These are phyloP conservation scores for Ganoderma sinense DNA, from an alignment of 1,284 basidiomycete species.

Conservation along the genomic window DNA sequence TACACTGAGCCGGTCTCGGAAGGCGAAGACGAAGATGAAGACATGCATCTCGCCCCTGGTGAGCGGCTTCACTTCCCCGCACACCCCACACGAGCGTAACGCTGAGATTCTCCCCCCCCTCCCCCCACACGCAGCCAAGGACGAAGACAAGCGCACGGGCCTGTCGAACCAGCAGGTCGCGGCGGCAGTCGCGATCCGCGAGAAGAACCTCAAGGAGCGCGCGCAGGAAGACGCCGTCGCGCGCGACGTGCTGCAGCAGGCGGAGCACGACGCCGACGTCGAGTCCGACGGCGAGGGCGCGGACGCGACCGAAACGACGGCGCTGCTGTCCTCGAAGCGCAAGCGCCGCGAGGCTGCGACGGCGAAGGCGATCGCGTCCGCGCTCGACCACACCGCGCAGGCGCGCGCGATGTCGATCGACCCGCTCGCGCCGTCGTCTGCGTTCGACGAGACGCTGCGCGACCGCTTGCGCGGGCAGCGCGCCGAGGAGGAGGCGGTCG, in stretches of 20 bases:
- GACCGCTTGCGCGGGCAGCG: slow-evolving; percentile 55
- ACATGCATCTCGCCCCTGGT: slow-evolving; percentile 65
- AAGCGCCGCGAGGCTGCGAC: slow-evolving; percentile 28
- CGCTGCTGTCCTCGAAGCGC: slow-evolving; percentile 42
- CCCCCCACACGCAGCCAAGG: slow-evolving; percentile 53
- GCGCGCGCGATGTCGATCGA: slow-evolving; percentile 73
- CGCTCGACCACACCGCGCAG: slow-evolving; percentile 39
- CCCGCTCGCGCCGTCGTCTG: slow-evolving; percentile 82
- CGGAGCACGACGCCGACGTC: slow-evolving; percentile 33
- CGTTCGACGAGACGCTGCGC: slow-evolving; percentile 84
- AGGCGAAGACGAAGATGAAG: slow-evolving; percentile 89
- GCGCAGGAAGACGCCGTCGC: slow-evolving; percentile 26
- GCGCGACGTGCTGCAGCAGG: slow-evolving; percentile 19
- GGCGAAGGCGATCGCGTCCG: slow-evolving; percentile 21
- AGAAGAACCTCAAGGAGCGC: slow-evolving; percentile 75
- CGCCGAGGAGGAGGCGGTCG: slow-evolving; percentile 30
- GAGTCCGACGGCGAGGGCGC: slow-evolving; percentile 43
- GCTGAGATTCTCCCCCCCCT: not conserved
- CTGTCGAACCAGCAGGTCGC: slow-evolving; percentile 74
- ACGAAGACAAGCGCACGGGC: slow-evolving; percentile 84
- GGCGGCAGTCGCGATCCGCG: slow-evolving; percentile 85
- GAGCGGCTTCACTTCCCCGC: not conserved
- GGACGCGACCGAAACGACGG: slow-evolving; percentile 52
- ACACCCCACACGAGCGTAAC: not conserved
- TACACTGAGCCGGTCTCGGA: slow-evolving; percentile 92